Evolutionary conservation across 2,329 filamentous ascomycete genomes (phyloP).

Genomic region (Dothidotthia symphoricarpi): DNA sequence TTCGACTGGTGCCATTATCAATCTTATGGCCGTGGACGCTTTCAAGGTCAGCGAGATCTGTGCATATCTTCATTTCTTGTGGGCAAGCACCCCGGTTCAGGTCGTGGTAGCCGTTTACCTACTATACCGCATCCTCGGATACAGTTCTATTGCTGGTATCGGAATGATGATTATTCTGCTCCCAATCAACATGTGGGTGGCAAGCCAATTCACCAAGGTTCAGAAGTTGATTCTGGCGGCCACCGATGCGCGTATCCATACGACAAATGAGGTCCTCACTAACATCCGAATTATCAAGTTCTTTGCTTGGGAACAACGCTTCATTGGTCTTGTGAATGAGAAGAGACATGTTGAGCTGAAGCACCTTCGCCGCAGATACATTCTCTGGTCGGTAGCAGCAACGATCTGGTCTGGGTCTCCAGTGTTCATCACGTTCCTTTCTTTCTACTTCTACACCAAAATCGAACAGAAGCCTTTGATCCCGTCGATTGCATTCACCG

Average conservation of each 20-base stretch:
- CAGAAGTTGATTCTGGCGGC: conserved; percentile 90
- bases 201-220: conserved; percentile 77
- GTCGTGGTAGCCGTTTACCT: conserved; percentile 76
- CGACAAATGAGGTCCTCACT: conserved; percentile 93
- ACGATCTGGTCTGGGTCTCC: conserved; percentile 97
- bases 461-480: conserved; percentile 86
- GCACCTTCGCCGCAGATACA: conserved; percentile 76
- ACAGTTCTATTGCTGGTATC: conserved; percentile 91
- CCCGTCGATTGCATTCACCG: conserved; percentile 92
- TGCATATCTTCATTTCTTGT: conserved; percentile 93
- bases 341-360: conserved; percentile 78
- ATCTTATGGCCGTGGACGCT: conserved; percentile 98
- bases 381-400: conserved; percentile 87
- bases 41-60: conserved; percentile 97
- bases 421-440: conserved; percentile 92
- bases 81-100: conserved; percentile 86
- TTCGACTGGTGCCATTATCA: conserved; percentile 97
- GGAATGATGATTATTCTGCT: conserved; percentile 84
- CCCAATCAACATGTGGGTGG: conserved; percentile 86
- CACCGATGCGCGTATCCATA: conserved; percentile 92
- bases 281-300: conserved; percentile 99
- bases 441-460: conserved; percentile 88
- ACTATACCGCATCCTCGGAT: conserved; percentile 85
- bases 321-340: conserved; percentile 81
- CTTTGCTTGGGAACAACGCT: conserved; percentile 96